Evolutionary conservation across 495 filamentous ascomycete species (phyloP).

Genomic region (Podospora fimiseda): DNA sequence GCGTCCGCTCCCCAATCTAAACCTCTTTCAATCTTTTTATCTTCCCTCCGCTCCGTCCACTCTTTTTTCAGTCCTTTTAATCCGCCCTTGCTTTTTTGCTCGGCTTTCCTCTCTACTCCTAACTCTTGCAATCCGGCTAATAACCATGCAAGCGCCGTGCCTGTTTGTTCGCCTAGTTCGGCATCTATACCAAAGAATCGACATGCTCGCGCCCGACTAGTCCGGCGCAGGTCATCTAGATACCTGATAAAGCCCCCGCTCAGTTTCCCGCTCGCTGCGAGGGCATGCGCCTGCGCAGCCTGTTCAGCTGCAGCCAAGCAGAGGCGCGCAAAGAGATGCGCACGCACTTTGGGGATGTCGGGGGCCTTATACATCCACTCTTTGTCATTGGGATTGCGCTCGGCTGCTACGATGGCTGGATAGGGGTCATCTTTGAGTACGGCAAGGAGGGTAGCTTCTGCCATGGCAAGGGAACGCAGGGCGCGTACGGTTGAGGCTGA

Average conservation of each 20-base stretch:
- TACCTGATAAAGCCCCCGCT: conserved; percentile 64
- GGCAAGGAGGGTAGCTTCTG: conserved; percentile 82
- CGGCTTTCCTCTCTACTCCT: conserved; percentile 45
- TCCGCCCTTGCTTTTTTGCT: conserved; percentile 22
- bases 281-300: conserved; percentile 52
- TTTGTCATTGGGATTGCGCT: conserved; percentile 68
- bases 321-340: conserved; percentile 75
- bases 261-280: conserved; percentile 41
- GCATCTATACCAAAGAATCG: conserved; percentile 88
- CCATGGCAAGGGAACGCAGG: conserved; percentile 65
- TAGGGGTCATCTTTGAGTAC: conserved; percentile 94
- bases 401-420: conserved; percentile 66
- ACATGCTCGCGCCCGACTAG: conserved; percentile 73
- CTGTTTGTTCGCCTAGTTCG: conserved; percentile 71
- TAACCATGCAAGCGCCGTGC: conserved; percentile 79
- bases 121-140: conserved; percentile 63
- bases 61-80: conserved; percentile 66
- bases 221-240: conserved; percentile 62
- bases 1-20: conserved; percentile 75
- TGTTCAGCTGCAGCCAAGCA: conserved; percentile 75
- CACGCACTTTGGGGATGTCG: conserved; percentile 79
- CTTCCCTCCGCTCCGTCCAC: conserved; percentile 62
- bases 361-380: conserved; percentile 92
- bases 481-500: conserved; percentile 59
- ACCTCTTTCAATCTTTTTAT: conserved; percentile 61